A percentile compares a stretch with the other conserved stretches of the same genome.
Conservation (phyloP, 2,329 filamentous ascomycete species). For the Penicillium brasilianum region DNA sequence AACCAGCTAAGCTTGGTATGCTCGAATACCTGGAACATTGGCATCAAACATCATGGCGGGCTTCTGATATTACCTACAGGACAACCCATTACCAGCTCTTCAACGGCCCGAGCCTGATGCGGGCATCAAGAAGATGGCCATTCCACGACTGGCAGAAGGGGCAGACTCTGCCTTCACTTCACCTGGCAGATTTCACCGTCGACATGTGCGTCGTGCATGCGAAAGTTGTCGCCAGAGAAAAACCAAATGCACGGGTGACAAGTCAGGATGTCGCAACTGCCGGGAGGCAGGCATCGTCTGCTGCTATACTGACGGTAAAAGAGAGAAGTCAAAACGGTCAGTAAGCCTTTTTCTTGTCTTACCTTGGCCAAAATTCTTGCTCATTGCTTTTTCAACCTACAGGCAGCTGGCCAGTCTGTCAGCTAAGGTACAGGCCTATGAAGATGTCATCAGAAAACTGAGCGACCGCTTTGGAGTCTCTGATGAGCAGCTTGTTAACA, state of each 20-base stretch:
- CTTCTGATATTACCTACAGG: conserved; percentile 29
- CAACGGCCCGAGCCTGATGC: conserved; percentile 31
- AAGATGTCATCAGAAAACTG: conserved; percentile 45
- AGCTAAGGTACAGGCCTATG: conserved; percentile 49
- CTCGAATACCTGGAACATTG: neutral
- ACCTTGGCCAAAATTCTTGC: conserved; percentile 1
- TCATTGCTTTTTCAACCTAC: neutral
- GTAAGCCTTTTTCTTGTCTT: neutral
- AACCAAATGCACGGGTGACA: conserved; percentile 54
- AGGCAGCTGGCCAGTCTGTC: conserved; percentile 50
- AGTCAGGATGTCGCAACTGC: conserved; percentile 51
- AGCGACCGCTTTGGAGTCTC: conserved; percentile 43
- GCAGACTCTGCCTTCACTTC: conserved; percentile 40
- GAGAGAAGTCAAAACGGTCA: conserved; percentile 52
- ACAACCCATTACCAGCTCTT: conserved; percentile 31
- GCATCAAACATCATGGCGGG: neutral
- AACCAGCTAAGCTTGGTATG: conserved; percentile 38
- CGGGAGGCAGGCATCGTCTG: conserved; percentile 50
- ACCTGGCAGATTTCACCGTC: conserved; percentile 43
- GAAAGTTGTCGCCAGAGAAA: conserved; percentile 53
- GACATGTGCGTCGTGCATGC: conserved; percentile 48
- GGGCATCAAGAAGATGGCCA: conserved; percentile 42
- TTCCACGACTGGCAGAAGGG: conserved; percentile 43
- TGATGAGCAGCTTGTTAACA: conserved; percentile 43
- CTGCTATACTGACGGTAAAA: conserved; percentile 53